Evolutionary conservation across 305 asterid genomes (phyloP), one percentile per base, ranked within the genome.

Genomic region (Rubia occidens): DNA sequence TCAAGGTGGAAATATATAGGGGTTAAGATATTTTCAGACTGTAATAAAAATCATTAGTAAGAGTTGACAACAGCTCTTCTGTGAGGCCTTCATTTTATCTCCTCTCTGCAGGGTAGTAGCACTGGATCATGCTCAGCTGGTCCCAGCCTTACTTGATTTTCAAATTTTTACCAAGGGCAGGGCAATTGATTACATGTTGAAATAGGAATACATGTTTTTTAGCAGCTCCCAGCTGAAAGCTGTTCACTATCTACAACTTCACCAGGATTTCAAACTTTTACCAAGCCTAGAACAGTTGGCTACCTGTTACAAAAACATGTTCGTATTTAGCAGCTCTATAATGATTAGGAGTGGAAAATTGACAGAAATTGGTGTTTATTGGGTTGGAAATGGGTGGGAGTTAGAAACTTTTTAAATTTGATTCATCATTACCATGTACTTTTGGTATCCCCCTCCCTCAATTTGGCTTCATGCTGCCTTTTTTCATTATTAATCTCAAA

Each of bases 61-160:
- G 61, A 56, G 35, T 56, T 21, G 14, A 21, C 35, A 17, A 51
- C n/a, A 9, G 37, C 42, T 61, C 44, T 61, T 61, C 39, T 61
- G 17, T 32, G 66, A 61, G 45, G 45, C 66, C 20, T 61, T 61
- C 45, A 61, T 61, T 14, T 32, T 29, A 35, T 61, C 44, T 61
- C 43, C 44, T 60, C 56, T 51, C 58, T 53, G 58, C 58, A 53
- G 58, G 58, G 58, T 53, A 17, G 24, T 53, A 53, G 58, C 58
- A 8, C 24, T 11, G 58, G 24, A 53, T 53, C 58, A 53, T 53
- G 58, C 58, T 17, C 58, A 53, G 24, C 58, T n/a, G 21, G 58
- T 53, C 58, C 10, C 58, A 53, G 58, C 58, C 24, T 53, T 53
- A 53, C 58, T 53, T 53, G 58, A 53, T 5, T 53, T 53, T 53